Base-by-base conservation (phyloP, 2,329 filamentous ascomycete genomes). In the Phialemoniopsis sp. region DNA sequence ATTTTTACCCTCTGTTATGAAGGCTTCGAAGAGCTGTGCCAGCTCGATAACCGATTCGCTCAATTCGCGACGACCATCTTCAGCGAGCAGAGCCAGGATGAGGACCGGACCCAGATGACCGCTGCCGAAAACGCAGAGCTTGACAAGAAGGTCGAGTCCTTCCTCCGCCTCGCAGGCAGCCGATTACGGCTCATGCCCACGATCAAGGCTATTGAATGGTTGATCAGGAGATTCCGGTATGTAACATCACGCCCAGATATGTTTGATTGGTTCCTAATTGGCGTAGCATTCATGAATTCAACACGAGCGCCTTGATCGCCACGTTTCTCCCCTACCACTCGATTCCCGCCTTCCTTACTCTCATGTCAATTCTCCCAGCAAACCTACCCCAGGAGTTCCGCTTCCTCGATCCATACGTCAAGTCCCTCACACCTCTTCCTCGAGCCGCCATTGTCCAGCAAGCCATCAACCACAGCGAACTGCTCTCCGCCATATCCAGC, bases 291-390 rank as follows among this genome's bases (percentile, higher is more conserved):
- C 93, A 98, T 59, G 88, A 97, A 60, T 84, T 89, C 64, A 97
- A 95, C 61, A 91, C 88, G 4, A 70, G 78, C 4, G 76, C 76
- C 28, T 67, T 95, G 13, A 70, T 97, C 32, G 76, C 90, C 49
- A 87, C 90, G 3, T 97, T 97, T 59, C 73, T 98, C 5, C 93
- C 93, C 2, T 97, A 95, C 62, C 90, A 98, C 60, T 82, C 83
- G 8, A 85, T 88, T 26, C 86, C 87, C 6, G 80, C 88, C 13
- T 98, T 98, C 60, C 73, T 85, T 34, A 90, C 88, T 2, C 71
- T 97, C 8, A 72, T 98, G 18, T 90, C 89, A 2, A 94, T 98
- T 42, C 69, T 98, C 12, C 89, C 93, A 1, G 59, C 72, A n/a
- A 78, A 73, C 36, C 70, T 96, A 8, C 83, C 89, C 1, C 68